Percentiles rank a stretch among this genome's conserved stretches.
Conservation (phyloP, 345 rosid genomes). For the Camelina hispida region DNA sequence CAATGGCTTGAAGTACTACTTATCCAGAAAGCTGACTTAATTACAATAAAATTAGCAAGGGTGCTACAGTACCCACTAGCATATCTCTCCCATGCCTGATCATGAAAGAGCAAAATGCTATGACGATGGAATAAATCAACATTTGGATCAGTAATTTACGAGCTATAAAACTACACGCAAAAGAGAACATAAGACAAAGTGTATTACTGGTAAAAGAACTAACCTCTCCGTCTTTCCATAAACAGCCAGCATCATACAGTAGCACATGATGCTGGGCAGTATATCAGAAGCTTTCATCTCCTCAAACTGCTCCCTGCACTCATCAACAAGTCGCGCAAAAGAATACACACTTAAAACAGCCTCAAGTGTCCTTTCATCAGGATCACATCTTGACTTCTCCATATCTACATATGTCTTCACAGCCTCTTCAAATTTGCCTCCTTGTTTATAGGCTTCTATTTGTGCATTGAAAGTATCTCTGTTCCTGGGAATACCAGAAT, state of each 20-base stretch:
- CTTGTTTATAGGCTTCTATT: slow-evolving; percentile 93
- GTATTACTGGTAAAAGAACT: slow-evolving; percentile 39
- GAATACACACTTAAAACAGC: slow-evolving; percentile 84
- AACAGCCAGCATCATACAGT: slow-evolving; percentile 95
- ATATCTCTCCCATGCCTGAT: slow-evolving; percentile 23
- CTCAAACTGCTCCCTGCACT: slow-evolving; percentile 88
- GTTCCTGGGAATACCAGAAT: slow-evolving; percentile 65
- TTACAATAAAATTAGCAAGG: slow-evolving; percentile 1
- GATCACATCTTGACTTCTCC: slow-evolving; percentile 84
- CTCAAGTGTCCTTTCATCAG: slow-evolving; percentile 91
- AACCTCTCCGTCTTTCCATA: slow-evolving; percentile 83
- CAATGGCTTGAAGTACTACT: slow-evolving; percentile 3
- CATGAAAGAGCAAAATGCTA: slow-evolving; percentile 16
- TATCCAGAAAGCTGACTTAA: slow-evolving; percentile 17
- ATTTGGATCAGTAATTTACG: slow-evolving; percentile 20
- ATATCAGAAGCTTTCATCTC: slow-evolving; percentile 84
- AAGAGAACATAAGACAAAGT: slow-evolving; percentile 1
- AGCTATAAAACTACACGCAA: slow-evolving; percentile 1
- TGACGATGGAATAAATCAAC: neutral
- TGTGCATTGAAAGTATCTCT: slow-evolving; percentile 85
- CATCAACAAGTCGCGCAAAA: slow-evolving; percentile 86
- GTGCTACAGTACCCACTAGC: slow-evolving; percentile 23
- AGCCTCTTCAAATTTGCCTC: slow-evolving; percentile 90
- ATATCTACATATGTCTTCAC: slow-evolving; percentile 81
- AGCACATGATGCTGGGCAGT: slow-evolving; percentile 83